Evolutionary conservation across 768 basidiomycete species (phyloP), one percentile per base, ranked within the genome.

Genomic region (Hypsizygus marmoreus): DNA sequence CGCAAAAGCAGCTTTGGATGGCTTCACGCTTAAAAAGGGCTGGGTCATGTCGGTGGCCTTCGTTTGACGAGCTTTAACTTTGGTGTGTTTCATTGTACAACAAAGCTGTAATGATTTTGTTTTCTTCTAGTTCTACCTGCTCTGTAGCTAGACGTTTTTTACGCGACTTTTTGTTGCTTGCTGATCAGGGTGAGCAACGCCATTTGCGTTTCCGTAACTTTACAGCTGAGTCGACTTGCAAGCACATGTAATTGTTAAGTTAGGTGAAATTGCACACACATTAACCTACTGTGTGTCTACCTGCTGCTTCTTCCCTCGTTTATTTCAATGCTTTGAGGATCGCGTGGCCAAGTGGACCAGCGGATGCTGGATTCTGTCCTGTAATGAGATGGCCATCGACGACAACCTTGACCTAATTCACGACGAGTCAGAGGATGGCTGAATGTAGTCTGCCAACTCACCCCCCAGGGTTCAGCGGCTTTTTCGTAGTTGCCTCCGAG

Each of bases 1-100:
- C 4, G 94, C 94, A 29, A 88, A 86, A 70, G 82, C 86, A 40
- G 90, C 86, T 11, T 67, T 94, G 51, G 82, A 95, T 65, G 87
- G 88, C 40, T 97, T 92, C 65, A 76, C 85, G 30, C 72, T 97
- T 57, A 93, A 94, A 70, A 87, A 86, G 58, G 89, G 81, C 31
- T 91, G 88, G 87, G 69, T 79, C 54, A 91, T 94, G 88, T 75
- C 75, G 40, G 90, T 94, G 45, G 75, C 73, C 33, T 93, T 81
- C 68, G 83, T 86, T 40, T 76, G 58, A 60, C 36, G 25, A 31
- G 14, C 31, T 35, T 10, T 14, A 30, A 42, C 10, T 31, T 51
- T 7, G 39, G 44, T 52, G 47, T 49, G 32, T 48, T 43, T 43
- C 45, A 20, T 50, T 49, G 23, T 49, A 49, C n/a, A 33, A 47